Evolutionary conservation across 208 protist genomes (phyloP), one percentile per base, ranked within the genome.

Genomic region (Leishmania guyanensis): DNA sequence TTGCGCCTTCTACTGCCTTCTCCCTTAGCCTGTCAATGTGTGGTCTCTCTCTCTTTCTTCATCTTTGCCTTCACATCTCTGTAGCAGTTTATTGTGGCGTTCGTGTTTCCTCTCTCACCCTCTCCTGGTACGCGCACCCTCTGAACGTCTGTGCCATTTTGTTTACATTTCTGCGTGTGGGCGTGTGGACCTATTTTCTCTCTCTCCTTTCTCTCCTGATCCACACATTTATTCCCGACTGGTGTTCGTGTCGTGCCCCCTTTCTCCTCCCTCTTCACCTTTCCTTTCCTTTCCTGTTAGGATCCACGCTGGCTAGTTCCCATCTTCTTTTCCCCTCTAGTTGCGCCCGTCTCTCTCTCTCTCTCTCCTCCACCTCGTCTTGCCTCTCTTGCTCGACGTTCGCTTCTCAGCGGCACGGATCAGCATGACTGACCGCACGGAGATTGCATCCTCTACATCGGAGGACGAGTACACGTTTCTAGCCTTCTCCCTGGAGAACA

Each of bases 401-500:
- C 33, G 16, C 33, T 22, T 22, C 65, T 33, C 65, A 33, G 65
- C 65, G 26, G 26, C 58, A 33, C 26, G 58, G 58, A 14, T 10
- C 62, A 20, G 5, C 68, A 72, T 72, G 71, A 76, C 48, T 20
- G 51, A 76, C 50, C n/a, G n/a, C 33, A 43, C 36, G 0, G 8
- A 36, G 33, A 29, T 5, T 33, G 74, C 56, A 5, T n/a, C 33
- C 39, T 6, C 33, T 39, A 12, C 9, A 4, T 12, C 53, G 26
- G 53, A 65, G 36, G 71, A 39, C 14, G 58, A 62, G 36, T 77
- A 60, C 48, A 6, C 39, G 50, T 75, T 60, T 36, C 8, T 29
- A 16, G 74, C 58, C 33, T 39, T 71, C 39, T 81, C 43, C 39
- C 46, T 69, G 48, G 82, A 79, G 43, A 75, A 64, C 71, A 85